phyloP scores from a whole-genome alignment of 2,329 filamentous ascomycete species.

The Nannizziopsis arthrosporioides region DNA sequence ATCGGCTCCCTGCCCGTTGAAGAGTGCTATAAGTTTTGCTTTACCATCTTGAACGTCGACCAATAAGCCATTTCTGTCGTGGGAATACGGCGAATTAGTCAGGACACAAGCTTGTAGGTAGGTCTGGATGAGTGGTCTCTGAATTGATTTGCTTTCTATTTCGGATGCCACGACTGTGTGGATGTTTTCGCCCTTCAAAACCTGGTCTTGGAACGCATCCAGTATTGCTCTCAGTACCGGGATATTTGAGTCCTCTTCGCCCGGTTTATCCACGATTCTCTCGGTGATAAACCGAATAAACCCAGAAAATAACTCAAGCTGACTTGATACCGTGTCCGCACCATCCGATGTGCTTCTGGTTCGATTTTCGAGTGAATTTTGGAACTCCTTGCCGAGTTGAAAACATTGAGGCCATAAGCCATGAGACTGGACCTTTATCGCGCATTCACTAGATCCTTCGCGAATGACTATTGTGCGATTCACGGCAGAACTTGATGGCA shows the following conservation, averaged over 20 bases:
- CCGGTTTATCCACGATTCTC: background rate
- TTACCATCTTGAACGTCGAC: background rate
- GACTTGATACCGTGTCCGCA: background rate
- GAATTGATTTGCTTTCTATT: background rate
- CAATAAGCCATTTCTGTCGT: background rate
- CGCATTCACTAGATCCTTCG: background rate
- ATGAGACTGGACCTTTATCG: background rate
- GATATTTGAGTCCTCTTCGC: background rate
- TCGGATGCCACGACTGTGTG: background rate
- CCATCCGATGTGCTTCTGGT: background rate
- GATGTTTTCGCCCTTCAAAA: constrained; percentile 1
- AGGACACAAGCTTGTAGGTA: constrained; percentile 20
- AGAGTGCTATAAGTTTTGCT: background rate
- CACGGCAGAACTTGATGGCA: background rate
- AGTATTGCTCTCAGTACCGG: background rate
- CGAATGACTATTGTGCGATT: background rate
- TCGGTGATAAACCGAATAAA: background rate
- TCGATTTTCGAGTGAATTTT: background rate
- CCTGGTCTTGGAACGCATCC: background rate
- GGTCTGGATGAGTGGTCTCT: constrained; percentile 9
- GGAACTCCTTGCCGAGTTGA: background rate
- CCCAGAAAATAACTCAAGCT: background rate
- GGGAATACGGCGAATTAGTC: constrained; percentile 3
- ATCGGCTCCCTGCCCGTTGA: constrained; percentile 1
- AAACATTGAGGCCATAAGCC: background rate